Evolutionary conservation across 768 basidiomycete species (phyloP).

Genomic region (Pisolithus marmoratus): DNA sequence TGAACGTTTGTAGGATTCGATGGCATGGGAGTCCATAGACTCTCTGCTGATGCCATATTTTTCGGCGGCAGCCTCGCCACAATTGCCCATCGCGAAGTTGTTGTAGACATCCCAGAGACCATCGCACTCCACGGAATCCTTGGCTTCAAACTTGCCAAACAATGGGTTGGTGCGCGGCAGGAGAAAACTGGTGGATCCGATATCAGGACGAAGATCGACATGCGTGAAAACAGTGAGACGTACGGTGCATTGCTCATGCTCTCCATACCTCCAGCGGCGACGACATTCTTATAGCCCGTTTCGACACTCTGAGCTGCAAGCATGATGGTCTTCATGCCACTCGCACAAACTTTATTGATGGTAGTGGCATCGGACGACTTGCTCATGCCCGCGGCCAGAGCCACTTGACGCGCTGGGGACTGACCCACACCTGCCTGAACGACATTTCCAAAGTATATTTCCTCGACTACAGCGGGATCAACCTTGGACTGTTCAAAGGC

Average conservation of each 20-base stretch:
- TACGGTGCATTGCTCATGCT: constrained; percentile 99
- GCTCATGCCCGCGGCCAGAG: constrained; percentile 81
- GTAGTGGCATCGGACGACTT: constrained; percentile 92
- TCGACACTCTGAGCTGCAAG: constrained; percentile 88
- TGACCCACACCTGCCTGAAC: constrained; percentile 97
- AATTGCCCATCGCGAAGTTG: constrained; percentile 98
- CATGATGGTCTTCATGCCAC: constrained; percentile 93
- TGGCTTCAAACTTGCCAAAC: constrained; percentile 86
- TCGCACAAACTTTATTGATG: constrained; percentile 99
- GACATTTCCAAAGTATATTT: constrained; percentile 97
- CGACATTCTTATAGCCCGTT: constrained; percentile 77
- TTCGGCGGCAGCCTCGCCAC: constrained; percentile 80
- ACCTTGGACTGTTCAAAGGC: constrained; percentile 79
- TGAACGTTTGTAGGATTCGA: constrained; percentile 93
- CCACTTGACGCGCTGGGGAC: constrained; percentile 96
- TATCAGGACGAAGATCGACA: constrained; percentile 1
- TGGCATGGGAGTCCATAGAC: constrained; percentile 83
- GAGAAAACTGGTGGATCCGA: constrained; percentile 54
- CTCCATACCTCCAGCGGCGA: constrained; percentile 97
- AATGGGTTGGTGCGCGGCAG: constrained; percentile 72
- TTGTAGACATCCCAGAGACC: constrained; percentile 98
- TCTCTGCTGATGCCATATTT: constrained; percentile 83
- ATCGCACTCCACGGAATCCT: constrained; percentile 85
- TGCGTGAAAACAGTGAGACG: constrained; percentile 30
- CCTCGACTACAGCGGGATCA: constrained; percentile 80